Evolutionary conservation across 305 asterid genomes (phyloP), one percentile per base, ranked within the genome.

Genomic region (Fraxinus paxiana): DNA sequence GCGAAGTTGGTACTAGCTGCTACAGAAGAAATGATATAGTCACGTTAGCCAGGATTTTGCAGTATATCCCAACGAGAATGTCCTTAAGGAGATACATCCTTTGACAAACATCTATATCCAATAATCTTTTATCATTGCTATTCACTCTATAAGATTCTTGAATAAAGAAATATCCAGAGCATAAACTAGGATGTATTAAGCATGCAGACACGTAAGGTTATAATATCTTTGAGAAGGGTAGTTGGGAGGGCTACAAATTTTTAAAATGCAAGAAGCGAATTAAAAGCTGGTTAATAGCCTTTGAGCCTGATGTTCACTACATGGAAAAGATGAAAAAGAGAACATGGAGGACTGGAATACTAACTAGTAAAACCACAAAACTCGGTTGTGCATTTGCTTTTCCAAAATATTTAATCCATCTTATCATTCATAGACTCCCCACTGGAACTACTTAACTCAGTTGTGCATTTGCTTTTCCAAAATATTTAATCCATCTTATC

Each of bases 221-320:
- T 63, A 30, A 37, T 6, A 28, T 77, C 28, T 48, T 84, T 59
- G n/a, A 80, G 83, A 30, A 43, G 67, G 38, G 72, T 15, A 80
- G 20, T 17, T 8, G 3, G 17, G 15, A 41, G 1, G 46, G 41
- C 24, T 22, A 17, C 15, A 77, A 54, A 75, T 30, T 31, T 56
- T 56, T 18, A 30, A 54, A 13, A 31, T 54, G 15, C 41, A 3
- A 38, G 65, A 13, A 65, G 30, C 31, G 10, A 22, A 70, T 12
- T 67, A 18, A 80, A 71, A 54, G 22, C 35, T 37, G 35, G 31
- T 63, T 41, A 24, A 46, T 74, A 59, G 63, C 72, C 65, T 38
- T 75, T 20, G 77, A 24, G 67, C 75, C 72, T 31, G 15, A 70
- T 70, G 69, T 72, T 80, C 54, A 69, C 20, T 28, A 67, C 79